phyloP scores from a whole-genome alignment of 1,139 yeast species.

The Geotrichum klebahnii region DNA sequence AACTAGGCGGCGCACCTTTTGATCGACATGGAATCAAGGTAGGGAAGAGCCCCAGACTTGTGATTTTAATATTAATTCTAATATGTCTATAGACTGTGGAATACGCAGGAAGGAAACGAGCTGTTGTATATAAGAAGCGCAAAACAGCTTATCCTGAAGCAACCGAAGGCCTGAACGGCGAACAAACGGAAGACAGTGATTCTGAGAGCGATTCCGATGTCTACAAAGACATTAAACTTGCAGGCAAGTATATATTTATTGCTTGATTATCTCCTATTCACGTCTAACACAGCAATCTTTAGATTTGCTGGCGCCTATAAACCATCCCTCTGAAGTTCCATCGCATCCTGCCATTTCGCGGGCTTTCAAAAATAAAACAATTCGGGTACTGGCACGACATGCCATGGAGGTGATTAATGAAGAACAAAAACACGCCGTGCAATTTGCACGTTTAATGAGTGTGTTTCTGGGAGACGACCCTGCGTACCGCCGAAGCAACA shows the following conservation, averaged over 20 bases:
- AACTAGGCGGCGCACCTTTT: constrained; percentile 39
- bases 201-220: constrained; percentile 34
- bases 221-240: constrained; percentile 44
- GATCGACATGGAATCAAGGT: constrained; percentile 35
- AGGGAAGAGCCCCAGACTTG: not conserved
- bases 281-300: constrained; percentile 42
- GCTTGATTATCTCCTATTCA: constrained; percentile 41
- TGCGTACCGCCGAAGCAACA: constrained; percentile 53
- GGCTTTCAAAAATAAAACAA: constrained; percentile 54
- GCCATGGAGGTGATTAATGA: constrained; percentile 72
- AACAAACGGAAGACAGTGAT: constrained; percentile 30
- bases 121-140: constrained; percentile 37
- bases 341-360: constrained; percentile 64
- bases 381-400: constrained; percentile 59
- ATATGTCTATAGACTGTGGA: constrained; percentile 30
- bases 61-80: not conserved
- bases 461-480: constrained; percentile 87
- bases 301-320: constrained; percentile 68
- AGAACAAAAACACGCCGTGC: constrained; percentile 72
- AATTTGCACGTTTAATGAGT: constrained; percentile 66
- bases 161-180: constrained; percentile 27
- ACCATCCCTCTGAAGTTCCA: constrained; percentile 74
- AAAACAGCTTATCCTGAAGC: constrained; percentile 24
- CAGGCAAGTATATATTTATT: constrained; percentile 84
- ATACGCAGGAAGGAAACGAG: constrained; percentile 36